Percentiles rank a stretch among this genome's conserved stretches.
Conservation (phyloP, 495 filamentous ascomycete species). For the Aspergillus kassunensis region DNA sequence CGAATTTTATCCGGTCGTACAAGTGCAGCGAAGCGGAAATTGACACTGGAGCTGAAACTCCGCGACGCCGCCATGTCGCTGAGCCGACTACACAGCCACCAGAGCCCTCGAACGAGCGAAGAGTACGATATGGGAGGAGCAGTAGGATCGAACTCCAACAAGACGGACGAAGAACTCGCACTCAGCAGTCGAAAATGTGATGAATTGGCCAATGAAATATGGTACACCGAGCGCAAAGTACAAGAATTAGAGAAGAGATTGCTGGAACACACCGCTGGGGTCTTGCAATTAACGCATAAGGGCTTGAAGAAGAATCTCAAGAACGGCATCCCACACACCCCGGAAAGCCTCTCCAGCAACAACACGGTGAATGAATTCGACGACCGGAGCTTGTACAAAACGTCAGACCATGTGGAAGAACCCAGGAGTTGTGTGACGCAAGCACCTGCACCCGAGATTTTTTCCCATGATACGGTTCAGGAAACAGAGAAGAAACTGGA, state of each 20-base stretch:
- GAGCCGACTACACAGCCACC: conserved; percentile 65
- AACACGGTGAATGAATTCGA: conserved; percentile 61
- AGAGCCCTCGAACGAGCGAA: conserved; percentile 35
- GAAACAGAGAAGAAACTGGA: conserved; percentile 67
- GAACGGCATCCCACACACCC: conserved; percentile 54
- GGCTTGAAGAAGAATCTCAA: conserved; percentile 48
- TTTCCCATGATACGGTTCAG: conserved; percentile 38
- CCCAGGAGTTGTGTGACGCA: conserved; percentile 32
- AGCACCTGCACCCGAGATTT: conserved; percentile 13
- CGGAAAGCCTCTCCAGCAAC: conserved; percentile 62
- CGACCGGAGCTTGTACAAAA: conserved; percentile 73
- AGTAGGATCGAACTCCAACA: conserved; percentile 43
- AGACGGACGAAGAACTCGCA: conserved; percentile 70
- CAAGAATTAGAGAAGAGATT: conserved; percentile 68
- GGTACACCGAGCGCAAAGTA: conserved; percentile 65
- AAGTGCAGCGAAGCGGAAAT: conserved; percentile 71
- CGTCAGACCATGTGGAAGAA: conserved; percentile 62
- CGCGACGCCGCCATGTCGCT: conserved; percentile 88
- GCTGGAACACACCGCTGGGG: conserved; percentile 86
- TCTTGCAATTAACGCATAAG: conserved; percentile 83
- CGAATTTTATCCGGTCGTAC: conserved; percentile 66
- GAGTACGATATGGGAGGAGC: conserved; percentile 35
- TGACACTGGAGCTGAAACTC: conserved; percentile 89
- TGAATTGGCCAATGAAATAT: conserved; percentile 75
- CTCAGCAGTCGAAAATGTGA: conserved; percentile 78